These are phyloP conservation scores for Magnusiomyces paraingens DNA, from an alignment of 1,139 yeast species.

Conservation along the genomic window DNA sequence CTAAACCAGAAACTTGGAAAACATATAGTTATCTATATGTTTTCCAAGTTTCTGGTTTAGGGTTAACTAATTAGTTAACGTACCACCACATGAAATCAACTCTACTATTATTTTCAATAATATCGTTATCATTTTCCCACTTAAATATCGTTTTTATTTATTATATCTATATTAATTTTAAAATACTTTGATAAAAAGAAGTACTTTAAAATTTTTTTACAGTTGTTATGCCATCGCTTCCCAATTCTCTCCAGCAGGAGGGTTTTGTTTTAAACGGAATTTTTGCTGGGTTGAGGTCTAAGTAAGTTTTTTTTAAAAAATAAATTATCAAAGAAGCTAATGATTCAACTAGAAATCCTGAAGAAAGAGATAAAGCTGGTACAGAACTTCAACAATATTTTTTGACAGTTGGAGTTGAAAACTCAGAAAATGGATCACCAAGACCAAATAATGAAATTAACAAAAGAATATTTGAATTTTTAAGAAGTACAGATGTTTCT, in stretches of 20 bases:
- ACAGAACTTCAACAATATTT: constrained; percentile 60
- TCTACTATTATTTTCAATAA: constrained; percentile 7
- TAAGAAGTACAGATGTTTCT: constrained; percentile 64
- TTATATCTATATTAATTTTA: background rate
- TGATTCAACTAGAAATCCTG: constrained; percentile 24
- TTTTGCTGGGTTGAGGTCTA: constrained; percentile 23
- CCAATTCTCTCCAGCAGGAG: constrained; percentile 15
- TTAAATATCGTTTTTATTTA: background rate
- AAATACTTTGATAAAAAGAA: too few species aligned
- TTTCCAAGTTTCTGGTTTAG: too few species aligned
- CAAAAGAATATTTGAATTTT: constrained; percentile 77
- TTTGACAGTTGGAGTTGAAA: constrained; percentile 65
- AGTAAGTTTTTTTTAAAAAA: constrained; percentile 17
- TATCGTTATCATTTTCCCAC: background rate
- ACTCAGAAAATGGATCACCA: constrained; percentile 70
- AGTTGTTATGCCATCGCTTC: constrained; percentile 7
- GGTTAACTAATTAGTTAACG: too few species aligned
- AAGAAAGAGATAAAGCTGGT: constrained; percentile 41
- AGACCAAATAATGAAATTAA: constrained; percentile 80
- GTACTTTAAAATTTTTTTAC: too few species aligned
- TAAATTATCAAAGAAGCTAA: background rate
- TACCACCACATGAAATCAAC: too few species aligned
- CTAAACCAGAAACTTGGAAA: too few species aligned
- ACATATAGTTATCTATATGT: background rate
- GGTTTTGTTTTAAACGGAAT: constrained; percentile 20